These are phyloP conservation scores for Podaxis sp. DNA, from an alignment of 768 basidiomycete species.

Conservation along the genomic window DNA sequence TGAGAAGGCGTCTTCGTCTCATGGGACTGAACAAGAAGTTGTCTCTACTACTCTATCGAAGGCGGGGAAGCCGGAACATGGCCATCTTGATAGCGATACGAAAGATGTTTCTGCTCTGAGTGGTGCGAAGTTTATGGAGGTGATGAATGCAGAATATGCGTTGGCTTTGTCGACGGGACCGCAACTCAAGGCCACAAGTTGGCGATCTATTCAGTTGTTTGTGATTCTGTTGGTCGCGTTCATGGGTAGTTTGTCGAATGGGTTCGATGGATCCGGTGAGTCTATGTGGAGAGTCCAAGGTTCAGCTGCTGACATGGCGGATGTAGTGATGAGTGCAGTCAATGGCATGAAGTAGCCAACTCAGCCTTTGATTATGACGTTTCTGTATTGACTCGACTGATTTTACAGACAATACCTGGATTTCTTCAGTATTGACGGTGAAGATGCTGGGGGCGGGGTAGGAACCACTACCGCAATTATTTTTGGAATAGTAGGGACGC, in stretches of 20 bases:
- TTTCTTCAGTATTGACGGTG: conserved; percentile 36
- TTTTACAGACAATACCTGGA: conserved; percentile 31
- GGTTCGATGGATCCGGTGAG: conserved; percentile 43
- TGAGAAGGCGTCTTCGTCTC: conserved; percentile 6
- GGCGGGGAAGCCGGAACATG: neutral
- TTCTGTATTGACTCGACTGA: neutral
- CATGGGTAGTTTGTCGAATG: conserved; percentile 42
- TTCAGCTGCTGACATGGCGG: neutral
- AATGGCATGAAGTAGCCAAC: conserved; percentile 40
- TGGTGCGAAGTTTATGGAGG: conserved; percentile 21
- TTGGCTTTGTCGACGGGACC: conserved; percentile 40
- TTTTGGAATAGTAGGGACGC: conserved; percentile 34
- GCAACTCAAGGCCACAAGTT: conserved; percentile 33
- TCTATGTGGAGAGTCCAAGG: neutral
- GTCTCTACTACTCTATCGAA: conserved; percentile 3
- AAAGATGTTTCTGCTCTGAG: neutral
- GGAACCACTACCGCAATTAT: conserved; percentile 40
- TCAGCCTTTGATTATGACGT: neutral
- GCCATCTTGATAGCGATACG: neutral
- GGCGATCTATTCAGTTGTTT: conserved; percentile 37
- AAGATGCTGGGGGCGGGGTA: conserved; percentile 37
- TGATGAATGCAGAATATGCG: conserved; percentile 39
- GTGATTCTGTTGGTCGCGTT: conserved; percentile 37
- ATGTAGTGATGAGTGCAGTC: conserved; percentile 42
- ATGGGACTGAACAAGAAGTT: conserved; percentile 13